Base-by-base conservation (phyloP, 768 basidiomycete species). In the Lentinula sp. region DNA sequence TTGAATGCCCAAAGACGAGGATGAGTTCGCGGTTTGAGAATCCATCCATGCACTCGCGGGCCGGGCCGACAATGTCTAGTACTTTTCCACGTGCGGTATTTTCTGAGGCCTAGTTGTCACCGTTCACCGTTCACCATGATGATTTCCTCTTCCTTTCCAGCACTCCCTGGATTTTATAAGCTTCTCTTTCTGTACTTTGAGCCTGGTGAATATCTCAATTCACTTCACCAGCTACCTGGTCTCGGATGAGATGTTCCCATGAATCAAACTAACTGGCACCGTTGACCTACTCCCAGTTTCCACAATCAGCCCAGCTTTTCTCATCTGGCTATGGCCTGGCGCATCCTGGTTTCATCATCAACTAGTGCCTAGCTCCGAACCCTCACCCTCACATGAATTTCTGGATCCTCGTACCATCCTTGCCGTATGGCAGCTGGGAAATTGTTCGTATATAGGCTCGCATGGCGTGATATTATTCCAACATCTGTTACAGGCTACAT, bases 371-470 rank as follows among this genome's bases (percentile, higher is more conserved):
- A 67, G 68, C 5, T 65, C 65, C 10, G 62, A 70, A 0, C 62
- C 68, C n/a, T 53, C 64, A 0, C 69, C 73, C 15, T 65, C 70
- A 34, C 57, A 66, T 6, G 64, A 51, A 16, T 49, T 66, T 4
- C 63, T 81, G 54, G 83, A 85, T 59, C 66, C 73, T 39, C 72
- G 83, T 31, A 77, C 81, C 2, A 70, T 67, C 7, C 84, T 86
- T 76, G 83, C 79, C 3, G 77, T 86, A 57, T 81, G 80, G 78
- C 86, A 88, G 65, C 75, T 87, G 1, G 80, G 77, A 32, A 85
- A 83, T 60, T 84, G 87, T 85, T 63, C 18, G 77, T 62, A 37
- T 56, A 37, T 56, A 10, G 18, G 16, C n/a, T 4, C 16, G 31
- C 31, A 28, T 8, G 8, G 34, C 53, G 21, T 5, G 32, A 4